A percentile compares a stretch with the other conserved stretches of the same genome.
These are phyloP conservation scores for Populus euphratica DNA, from an alignment of 345 rosid genomes.

Conservation along the genomic window DNA sequence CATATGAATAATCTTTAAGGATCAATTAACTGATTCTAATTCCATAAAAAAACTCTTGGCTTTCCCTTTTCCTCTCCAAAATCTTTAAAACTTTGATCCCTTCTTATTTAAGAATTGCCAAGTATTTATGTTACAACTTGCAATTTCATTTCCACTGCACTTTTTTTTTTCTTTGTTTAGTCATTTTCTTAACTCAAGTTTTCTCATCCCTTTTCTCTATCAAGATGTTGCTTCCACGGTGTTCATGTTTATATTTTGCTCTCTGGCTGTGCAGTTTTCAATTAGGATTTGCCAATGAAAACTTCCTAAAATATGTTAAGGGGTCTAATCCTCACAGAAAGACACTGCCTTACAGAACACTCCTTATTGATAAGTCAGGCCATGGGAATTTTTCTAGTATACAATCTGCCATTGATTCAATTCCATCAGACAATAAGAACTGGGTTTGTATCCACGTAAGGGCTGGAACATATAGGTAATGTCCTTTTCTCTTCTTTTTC, in stretches of 20 bases:
- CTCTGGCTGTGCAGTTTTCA: constrained; percentile 1
- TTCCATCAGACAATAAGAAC: constrained; percentile 40
- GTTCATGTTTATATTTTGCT: not conserved
- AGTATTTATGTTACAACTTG: too few species aligned
- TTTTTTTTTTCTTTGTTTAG: not conserved
- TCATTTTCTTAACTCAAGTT: not conserved
- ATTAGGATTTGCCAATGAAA: not conserved
- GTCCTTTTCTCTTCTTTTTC: too few species aligned
- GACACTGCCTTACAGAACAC: not conserved
- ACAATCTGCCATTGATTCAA: constrained; percentile 55
- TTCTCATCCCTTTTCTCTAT: not conserved
- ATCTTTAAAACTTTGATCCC: not conserved
- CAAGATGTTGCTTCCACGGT: not conserved
- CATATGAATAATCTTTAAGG: not conserved
- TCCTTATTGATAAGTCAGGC: constrained; percentile 47
- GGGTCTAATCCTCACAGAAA: not conserved
- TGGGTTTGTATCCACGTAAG: constrained; percentile 55
- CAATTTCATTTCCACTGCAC: not conserved
- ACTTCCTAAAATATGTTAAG: not conserved
- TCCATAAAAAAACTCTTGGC: not conserved
- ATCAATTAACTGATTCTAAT: not conserved
- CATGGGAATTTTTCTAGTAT: constrained; percentile 48
- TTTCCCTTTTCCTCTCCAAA: not conserved
- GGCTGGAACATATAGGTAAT: constrained; percentile 53
- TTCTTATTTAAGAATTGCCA: not conserved